Evolutionary conservation across 768 basidiomycete genomes (phyloP), one percentile per base, ranked within the genome.

Genomic region (Mycena maculata): DNA sequence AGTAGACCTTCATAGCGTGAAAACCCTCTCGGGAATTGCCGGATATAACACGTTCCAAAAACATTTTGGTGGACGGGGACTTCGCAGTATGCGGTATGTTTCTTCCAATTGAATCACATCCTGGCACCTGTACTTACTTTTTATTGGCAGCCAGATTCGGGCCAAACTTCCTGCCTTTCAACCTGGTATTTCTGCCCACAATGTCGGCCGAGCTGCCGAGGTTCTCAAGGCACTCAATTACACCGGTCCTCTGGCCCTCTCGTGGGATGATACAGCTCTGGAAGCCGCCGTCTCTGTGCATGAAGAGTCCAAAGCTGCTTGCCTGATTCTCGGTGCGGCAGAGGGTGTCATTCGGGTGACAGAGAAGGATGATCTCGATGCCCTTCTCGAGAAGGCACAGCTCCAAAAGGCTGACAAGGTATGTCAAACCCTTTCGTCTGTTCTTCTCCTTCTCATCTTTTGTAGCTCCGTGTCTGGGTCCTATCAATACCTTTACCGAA

Each of bases 361-460:
- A 2, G 63, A 64, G 12, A 28, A 58, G 8, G 65, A 71, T 11
- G 61, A 63, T 15, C 41, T 73, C 28, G 71, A 74, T 16, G 27
- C 13, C 8, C 39, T 72, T 1, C 67, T 72, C 44, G 63, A 55
- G 22, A n/a, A 72, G 5, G 66, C 67, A 0, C 48, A 63, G 23
- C 42, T 66, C 1, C 38, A 67, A 20, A 64, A 63, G 48, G 72
- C 71, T 0, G 62, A 72, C 18, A 73, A 73, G 68, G 73, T 72
- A 42, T 31, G 52, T n/a, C n/a, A n/a, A n/a, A n/a, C n/a, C n/a
- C n/a, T n/a, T n/a, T n/a, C n/a, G n/a, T n/a, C n/a, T n/a, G n/a
- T n/a, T n/a, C n/a, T n/a, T n/a, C n/a, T n/a, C n/a, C n/a, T n/a
- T n/a, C n/a, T n/a, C n/a, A n/a, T n/a, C n/a, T n/a, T n/a, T n/a